A percentile compares a stretch with the other conserved stretches of the same genome.
Conservation (phyloP, 352 stramenopile genomes). For the Phytophthora pseudosyringae region DNA sequence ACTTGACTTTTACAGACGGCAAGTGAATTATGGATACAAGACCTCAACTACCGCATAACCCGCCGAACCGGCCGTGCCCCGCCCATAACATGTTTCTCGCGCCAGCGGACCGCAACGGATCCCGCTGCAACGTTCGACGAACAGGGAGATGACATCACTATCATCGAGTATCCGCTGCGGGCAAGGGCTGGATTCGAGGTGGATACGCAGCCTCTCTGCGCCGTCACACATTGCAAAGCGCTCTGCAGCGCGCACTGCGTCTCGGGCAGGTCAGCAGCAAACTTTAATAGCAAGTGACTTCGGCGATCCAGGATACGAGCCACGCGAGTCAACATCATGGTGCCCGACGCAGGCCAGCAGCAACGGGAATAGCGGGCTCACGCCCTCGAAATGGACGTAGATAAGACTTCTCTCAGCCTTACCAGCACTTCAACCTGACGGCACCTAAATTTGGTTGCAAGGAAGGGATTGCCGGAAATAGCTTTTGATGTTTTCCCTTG, state of each 20-base stretch:
- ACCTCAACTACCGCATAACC: slow-evolving; percentile 4
- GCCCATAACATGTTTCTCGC: slow-evolving; percentile 3
- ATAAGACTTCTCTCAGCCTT: slow-evolving; percentile 27
- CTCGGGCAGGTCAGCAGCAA: slow-evolving; percentile 1
- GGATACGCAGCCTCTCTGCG: slow-evolving; percentile 1
- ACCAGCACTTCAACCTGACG: slow-evolving; percentile 16
- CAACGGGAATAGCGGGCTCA: slow-evolving; percentile 18
- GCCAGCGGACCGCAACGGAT: slow-evolving; percentile 26
- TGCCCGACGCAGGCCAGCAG: neutral
- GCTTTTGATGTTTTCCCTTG: neutral
- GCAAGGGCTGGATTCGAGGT: slow-evolving; percentile 26
- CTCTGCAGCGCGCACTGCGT: slow-evolving; percentile 17
- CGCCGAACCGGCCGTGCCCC: neutral
- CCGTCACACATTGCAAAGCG: slow-evolving; percentile 13
- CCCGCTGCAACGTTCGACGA: slow-evolving; percentile 32
- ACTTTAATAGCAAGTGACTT: slow-evolving; percentile 1
- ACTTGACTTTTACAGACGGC: neutral
- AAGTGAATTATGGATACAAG: neutral
- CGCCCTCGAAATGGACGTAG: slow-evolving; percentile 25
- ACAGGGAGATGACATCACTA: slow-evolving; percentile 33
- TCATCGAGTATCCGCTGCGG: slow-evolving; percentile 13
- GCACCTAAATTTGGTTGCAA: slow-evolving; percentile 26
- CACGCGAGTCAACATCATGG: neutral
- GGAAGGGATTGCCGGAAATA: slow-evolving; percentile 25
- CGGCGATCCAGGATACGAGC: slow-evolving; percentile 2